These are phyloP conservation scores for Voacanga thouarsii DNA, from an alignment of 257 asterid species.

Conservation along the genomic window DNA sequence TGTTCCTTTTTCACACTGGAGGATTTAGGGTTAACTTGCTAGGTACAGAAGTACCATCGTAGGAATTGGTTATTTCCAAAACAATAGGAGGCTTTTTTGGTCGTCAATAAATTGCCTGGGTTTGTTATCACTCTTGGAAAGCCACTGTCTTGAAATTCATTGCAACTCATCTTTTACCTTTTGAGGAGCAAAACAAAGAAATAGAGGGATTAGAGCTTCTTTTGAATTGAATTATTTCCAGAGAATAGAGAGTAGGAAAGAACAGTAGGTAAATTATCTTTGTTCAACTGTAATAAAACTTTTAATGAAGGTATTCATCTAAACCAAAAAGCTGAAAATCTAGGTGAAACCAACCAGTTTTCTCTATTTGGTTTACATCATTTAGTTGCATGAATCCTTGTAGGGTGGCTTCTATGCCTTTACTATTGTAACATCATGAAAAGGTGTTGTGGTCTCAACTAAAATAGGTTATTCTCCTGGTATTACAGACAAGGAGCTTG, in stretches of 20 bases:
- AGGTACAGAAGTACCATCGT: background rate
- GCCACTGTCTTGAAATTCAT: too few species aligned
- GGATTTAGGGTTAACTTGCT: background rate
- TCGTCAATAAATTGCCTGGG: background rate
- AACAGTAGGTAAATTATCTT: background rate
- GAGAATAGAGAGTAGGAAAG: background rate
- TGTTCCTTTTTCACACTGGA: background rate
- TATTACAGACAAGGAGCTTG: constrained; percentile 79
- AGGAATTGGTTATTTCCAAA: background rate
- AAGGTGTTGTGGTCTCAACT: background rate
- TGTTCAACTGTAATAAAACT: background rate
- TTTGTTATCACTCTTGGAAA: background rate
- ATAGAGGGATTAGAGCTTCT: background rate
- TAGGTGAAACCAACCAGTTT: background rate
- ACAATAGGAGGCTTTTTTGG: background rate
- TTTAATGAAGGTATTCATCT: background rate
- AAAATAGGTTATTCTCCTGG: background rate
- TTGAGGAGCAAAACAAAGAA: background rate
- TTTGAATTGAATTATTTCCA: background rate
- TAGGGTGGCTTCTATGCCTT: background rate
- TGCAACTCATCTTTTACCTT: background rate
- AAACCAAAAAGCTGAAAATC: background rate
- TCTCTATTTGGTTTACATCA: background rate
- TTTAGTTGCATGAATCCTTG: background rate
- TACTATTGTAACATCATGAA: background rate